A percentile compares a stretch with the other conserved stretches of the same genome.
Conservation (phyloP, 2,329 filamentous ascomycete species). For the Teratosphaeriaceae sp. region DNA sequence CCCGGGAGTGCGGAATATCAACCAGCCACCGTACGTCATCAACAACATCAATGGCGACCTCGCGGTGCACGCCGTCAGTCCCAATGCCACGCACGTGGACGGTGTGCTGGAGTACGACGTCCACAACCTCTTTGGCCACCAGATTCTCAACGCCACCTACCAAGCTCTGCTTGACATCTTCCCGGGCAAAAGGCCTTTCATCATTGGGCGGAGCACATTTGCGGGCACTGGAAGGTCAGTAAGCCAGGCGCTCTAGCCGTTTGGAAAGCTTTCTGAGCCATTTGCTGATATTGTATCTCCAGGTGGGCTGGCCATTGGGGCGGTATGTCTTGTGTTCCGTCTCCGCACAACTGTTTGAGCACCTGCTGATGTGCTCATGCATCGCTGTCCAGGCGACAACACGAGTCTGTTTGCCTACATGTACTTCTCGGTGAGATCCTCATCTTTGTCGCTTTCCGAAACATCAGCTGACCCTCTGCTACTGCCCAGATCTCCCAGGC, state of each 20-base stretch:
- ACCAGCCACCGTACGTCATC: conserved; percentile 69
- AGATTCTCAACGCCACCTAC: conserved; percentile 22
- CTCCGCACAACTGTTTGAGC: conserved; percentile 14
- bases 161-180: conserved; percentile 18
- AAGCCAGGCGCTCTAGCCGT: too few relatives aligned
- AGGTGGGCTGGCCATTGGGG: conserved; percentile 20
- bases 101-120: conserved; percentile 75
- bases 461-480: too few relatives aligned
- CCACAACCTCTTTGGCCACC: conserved; percentile 55
- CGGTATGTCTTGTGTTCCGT: conserved; percentile 8
- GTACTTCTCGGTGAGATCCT: conserved; percentile 21
- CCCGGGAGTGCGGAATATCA: conserved; percentile 57
- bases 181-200: conserved; percentile 22
- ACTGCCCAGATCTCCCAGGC: conserved; percentile 25
- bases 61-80: conserved; percentile 42
- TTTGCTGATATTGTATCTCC: too few relatives aligned
- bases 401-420: conserved; percentile 20
- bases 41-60: conserved; percentile 68
- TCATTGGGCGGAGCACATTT: conserved; percentile 20
- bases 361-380: conserved; percentile 5
- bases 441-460: too few relatives aligned
- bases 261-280: too few relatives aligned
- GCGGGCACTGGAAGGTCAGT: conserved; percentile 19
- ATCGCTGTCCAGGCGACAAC: conserved; percentile 16
- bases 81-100: conserved; percentile 21